Base-by-base conservation (phyloP, 345 rosid genomes). In the Acer negundo region DNA sequence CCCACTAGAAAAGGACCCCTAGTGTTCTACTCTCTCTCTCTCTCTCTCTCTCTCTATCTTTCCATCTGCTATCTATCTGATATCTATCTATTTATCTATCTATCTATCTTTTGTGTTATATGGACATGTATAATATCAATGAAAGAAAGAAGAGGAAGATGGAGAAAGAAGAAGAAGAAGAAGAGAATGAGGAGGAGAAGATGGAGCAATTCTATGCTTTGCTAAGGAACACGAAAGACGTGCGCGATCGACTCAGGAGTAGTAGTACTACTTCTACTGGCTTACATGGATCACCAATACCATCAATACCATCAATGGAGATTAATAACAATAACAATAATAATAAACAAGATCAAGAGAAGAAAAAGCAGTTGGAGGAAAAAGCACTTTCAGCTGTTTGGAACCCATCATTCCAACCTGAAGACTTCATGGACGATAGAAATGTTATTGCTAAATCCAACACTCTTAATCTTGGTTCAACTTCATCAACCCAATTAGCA, bases 191-290 rank as follows among this genome's bases (percentile, higher is more conserved):
- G 46, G 82, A 82, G 10, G 80, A 77, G 58, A 69, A 79, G 69
- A 58, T 83, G 53, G 85, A 83, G 77, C 73, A 58, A 70, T 80
- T 83, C 80, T 83, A 76, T 72, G 83, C 85, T 1, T 56, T 83
- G 80, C 74, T 83, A 9, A 80, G 76, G 62, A 77, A 79, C 70
- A 74, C 80, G 19, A 77, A 63, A 66, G 85, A 73, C 8, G 49
- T 77, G 67, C 80, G 75, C 12, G 80, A 83, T 35, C 78, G 74
- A 6, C 10, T 76, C 6, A 72, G 15, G 17, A 70, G 72, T 13
- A 26, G 9, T 28, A 22, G 24, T 59, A 16, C 8, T 11, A 10
- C 15, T 46, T 9, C 49, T 46, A 4, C n/a, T 53, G 58, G 13
- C 49, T 23, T 62, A 62, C 26, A 62, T 22, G 66, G 66, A 26